phyloP scores from a whole-genome alignment of 257 asterid species.

The Ehretia macrophylla region DNA sequence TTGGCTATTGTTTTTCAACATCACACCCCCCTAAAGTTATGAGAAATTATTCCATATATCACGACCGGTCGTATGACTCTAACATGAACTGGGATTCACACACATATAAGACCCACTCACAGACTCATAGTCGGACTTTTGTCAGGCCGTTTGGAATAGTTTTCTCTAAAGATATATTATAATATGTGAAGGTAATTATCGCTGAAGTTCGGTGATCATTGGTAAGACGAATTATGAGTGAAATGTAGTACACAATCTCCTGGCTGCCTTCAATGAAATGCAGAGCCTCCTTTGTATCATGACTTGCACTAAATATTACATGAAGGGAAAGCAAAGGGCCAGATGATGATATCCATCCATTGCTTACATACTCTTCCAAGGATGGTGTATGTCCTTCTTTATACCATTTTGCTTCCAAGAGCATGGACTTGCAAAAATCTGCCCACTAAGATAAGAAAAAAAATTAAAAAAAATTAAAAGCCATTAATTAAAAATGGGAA shows the following conservation, averaged over 20 bases:
- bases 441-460: slow-evolving; percentile 33
- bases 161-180: no score
- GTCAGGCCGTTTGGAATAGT: no score
- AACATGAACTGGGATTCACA: no score
- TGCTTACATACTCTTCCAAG: slow-evolving; percentile 39
- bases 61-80: no score
- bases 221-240: slow-evolving; percentile 52
- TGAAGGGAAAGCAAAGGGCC: slow-evolving; percentile 49
- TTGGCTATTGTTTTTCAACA: no score
- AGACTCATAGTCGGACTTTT: no score
- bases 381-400: slow-evolving; percentile 40
- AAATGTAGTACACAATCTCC: slow-evolving; percentile 30
- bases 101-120: no score
- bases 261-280: slow-evolving; percentile 19
- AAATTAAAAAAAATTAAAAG: no score
- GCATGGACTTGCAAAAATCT: slow-evolving; percentile 50
- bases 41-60: no score
- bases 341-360: slow-evolving; percentile 46
- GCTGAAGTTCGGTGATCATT: slow-evolving; percentile 55
- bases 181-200: slow-evolving; percentile 25
- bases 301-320: slow-evolving; percentile 29
- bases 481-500: not conserved
- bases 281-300: not conserved
- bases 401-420: slow-evolving; percentile 58
- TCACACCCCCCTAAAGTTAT: no score